Evolutionary conservation across 352 stramenopile genomes (phyloP).

Genomic region (Pythium periplocum): DNA sequence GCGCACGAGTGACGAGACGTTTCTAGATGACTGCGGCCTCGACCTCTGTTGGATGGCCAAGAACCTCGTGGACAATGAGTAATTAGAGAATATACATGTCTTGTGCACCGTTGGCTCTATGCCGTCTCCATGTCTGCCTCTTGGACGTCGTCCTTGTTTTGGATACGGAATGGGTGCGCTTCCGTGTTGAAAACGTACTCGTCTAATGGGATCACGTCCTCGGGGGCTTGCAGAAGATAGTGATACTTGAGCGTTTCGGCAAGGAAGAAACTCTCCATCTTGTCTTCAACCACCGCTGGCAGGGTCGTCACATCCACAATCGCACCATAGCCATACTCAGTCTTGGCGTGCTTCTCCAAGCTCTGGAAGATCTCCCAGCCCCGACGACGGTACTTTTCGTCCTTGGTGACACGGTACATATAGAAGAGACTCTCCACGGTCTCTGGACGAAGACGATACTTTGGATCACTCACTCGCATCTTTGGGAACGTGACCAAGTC

Average conservation of each 20-base stretch:
- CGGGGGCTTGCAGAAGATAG: constrained; percentile 90
- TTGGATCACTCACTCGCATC: constrained; percentile 50
- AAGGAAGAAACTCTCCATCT: constrained; percentile 98
- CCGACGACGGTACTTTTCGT: constrained; percentile 93
- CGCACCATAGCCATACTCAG: constrained; percentile 84
- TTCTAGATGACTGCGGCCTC: no score
- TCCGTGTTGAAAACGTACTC: constrained; percentile 97
- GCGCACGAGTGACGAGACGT: no score
- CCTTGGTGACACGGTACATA: constrained; percentile 92
- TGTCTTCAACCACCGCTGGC: constrained; percentile 77
- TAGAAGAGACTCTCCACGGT: constrained; percentile 95
- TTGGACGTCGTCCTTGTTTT: neutral
- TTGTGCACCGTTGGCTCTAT: no score
- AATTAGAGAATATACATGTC: no score
- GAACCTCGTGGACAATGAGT: no score
- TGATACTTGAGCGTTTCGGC: constrained; percentile 99
- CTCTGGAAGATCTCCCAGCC: constrained; percentile 94
- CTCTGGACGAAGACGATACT: constrained; percentile 95
- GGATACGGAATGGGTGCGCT: constrained; percentile 88
- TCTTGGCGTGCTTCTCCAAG: constrained; percentile 91
- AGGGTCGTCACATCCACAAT: constrained; percentile 44
- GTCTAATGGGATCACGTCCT: constrained; percentile 84
- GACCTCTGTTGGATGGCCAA: no score
- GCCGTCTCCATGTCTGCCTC: no score
- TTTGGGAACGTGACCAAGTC: constrained; percentile 90